Evolutionary conservation across 805 yeast genomes (phyloP).

Genomic region (Diddensiella caesifluorescens): DNA sequence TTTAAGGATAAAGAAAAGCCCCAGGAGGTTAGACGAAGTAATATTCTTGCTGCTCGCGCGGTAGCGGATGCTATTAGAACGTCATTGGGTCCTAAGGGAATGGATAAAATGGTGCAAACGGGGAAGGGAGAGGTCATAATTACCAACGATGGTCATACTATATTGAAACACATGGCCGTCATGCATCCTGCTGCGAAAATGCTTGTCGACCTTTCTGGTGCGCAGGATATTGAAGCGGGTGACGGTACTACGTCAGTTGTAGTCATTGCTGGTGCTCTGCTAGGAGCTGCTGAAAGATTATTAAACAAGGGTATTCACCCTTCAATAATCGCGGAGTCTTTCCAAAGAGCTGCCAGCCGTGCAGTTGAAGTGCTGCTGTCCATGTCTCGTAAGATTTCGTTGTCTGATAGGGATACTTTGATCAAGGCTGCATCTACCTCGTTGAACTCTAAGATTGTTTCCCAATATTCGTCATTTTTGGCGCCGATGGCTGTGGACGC

Average conservation of each 20-base stretch:
- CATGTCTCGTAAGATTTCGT: slow-evolving; percentile 78
- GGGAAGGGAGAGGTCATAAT: slow-evolving; percentile 87
- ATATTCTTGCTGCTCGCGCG: slow-evolving; percentile 87
- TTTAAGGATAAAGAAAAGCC: slow-evolving; percentile 94
- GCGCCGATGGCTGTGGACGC: slow-evolving; percentile 95
- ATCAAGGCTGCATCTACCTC: slow-evolving; percentile 94
- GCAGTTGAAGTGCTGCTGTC: slow-evolving; percentile 76
- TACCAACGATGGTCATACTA: slow-evolving; percentile 98
- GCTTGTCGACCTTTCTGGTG: slow-evolving; percentile 95
- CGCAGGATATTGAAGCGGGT: slow-evolving; percentile 99
- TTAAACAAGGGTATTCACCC: slow-evolving; percentile 90
- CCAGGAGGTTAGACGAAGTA: slow-evolving; percentile 83
- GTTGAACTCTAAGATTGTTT: slow-evolving; percentile 87
- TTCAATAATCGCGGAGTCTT: slow-evolving; percentile 86
- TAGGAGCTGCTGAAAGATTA: slow-evolving; percentile 91
- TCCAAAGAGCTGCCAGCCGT: slow-evolving; percentile 81
- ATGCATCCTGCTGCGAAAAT: slow-evolving; percentile 98
- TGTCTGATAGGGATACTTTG: slow-evolving; percentile 74
- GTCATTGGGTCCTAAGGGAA: slow-evolving; percentile 96
- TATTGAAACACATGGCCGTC: slow-evolving; percentile 94
- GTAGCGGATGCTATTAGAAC: slow-evolving; percentile 95
- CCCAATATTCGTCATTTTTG: slow-evolving; percentile 79
- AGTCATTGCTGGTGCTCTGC: slow-evolving; percentile 85
- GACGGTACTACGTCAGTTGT: slow-evolving; percentile 99
- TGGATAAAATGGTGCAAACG: slow-evolving; percentile 97